These are phyloP conservation scores for Xylaria grammica DNA, from an alignment of 495 filamentous ascomycete genomes.

Conservation along the genomic window DNA sequence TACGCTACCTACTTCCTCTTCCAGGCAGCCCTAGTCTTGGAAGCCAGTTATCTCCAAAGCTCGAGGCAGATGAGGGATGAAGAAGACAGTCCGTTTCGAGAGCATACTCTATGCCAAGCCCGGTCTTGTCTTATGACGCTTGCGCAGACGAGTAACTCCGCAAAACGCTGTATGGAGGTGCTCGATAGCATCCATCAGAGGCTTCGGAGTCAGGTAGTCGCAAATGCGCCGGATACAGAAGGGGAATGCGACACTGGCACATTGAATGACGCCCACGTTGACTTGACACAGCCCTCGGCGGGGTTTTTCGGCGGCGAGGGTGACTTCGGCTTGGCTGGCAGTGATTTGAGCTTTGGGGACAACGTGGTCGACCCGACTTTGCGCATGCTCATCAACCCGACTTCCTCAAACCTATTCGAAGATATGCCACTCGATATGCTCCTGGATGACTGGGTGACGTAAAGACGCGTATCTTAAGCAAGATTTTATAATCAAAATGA, in stretches of 20 bases:
- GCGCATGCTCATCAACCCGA: conserved; percentile 6
- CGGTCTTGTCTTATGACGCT: conserved; percentile 13
- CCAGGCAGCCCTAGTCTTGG: neutral
- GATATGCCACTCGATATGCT: conserved; percentile 5
- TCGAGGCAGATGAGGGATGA: neutral
- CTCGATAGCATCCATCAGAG: conserved; percentile 24
- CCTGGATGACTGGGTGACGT: conserved; percentile 7
- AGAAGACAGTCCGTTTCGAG: neutral
- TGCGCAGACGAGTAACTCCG: conserved; percentile 17
- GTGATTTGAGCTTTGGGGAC: neutral
- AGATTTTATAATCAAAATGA: too few relatives aligned
- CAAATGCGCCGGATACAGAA: neutral
- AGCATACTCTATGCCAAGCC: neutral
- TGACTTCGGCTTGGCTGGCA: neutral
- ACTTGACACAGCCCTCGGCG: neutral
- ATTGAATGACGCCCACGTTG: neutral
- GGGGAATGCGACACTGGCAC: neutral
- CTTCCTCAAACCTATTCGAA: neutral
- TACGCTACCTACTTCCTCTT: conserved; percentile 4
- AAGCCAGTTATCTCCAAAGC: conserved; percentile 8
- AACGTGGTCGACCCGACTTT: conserved; percentile 2
- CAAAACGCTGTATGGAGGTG: conserved; percentile 26
- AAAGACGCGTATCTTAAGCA: too few relatives aligned
- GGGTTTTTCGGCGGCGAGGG: neutral
- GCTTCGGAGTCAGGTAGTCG: neutral